Evolutionary conservation across 2,329 filamentous ascomycete species (phyloP), one percentile per base, ranked within the genome.

Genomic region (Hymenoscyphus occultus): DNA sequence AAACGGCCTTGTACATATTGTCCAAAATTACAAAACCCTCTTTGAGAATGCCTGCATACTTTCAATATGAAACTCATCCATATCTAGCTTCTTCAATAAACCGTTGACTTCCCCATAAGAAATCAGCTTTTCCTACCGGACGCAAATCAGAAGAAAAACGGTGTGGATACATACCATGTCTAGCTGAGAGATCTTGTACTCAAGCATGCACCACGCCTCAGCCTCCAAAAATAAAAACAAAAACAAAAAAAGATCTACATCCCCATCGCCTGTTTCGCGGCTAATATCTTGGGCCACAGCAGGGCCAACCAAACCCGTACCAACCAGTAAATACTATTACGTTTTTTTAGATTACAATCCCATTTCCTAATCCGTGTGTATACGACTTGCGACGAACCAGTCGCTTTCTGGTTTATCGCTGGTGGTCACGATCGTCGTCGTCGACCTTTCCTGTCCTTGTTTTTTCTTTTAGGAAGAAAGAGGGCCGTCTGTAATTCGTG

Each of bases 161-260:
- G 42, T 45, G 35, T 10, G 28, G 28, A 28, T 28, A 12, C 19
- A 22, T 48, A 19, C 5, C n/a, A 48, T 19, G 7, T 22, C n/a
- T 22, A 19, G 7, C 5, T 19, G n/a, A 48, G n/a, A 51, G 14
- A 28, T 51, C n/a, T 51, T 22, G 45, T 51, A 51, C 42, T 51
- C 45, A 51, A 28, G 45, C 45, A 51, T 51, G 45, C n/a, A 51
- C 45, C 22, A n/a, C 45, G 45, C n/a, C 45, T 22, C 45, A n/a
- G n/a, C 3, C 19, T n/a, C 45, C 45, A 5, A 51, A 51, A 48
- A 51, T 12, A 51, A n/a, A 51, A 35, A 10, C 3, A 35, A 35
- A 35, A 35, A 35, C 35, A 10, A 12, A 10, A 19, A 22, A 16
- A 19, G 45, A 48, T 48, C 45, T 48, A 48, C 45, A 48, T 48